Conservation (phyloP, 495 filamentous ascomycete genomes). For the Astrocystis sublimbata region DNA sequence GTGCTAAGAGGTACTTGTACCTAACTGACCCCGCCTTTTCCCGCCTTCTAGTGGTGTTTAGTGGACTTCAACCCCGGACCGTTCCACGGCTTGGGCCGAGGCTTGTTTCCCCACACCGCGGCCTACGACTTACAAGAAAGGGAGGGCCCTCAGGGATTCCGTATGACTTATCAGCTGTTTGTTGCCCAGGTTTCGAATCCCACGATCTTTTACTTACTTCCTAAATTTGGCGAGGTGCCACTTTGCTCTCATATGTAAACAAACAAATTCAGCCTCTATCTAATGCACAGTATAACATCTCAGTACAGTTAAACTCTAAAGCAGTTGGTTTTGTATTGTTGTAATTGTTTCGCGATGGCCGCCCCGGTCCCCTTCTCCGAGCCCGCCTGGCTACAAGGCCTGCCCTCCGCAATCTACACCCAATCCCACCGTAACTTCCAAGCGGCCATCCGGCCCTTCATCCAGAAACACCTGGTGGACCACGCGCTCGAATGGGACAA, state of each 20-base stretch:
- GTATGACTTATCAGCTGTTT: background rate
- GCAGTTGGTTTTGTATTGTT: background rate
- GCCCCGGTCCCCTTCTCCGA: conserved; percentile 65
- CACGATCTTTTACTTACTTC: background rate
- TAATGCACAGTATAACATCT: no score
- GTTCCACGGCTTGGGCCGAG: background rate
- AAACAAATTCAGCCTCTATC: no score
- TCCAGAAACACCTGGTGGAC: conserved; percentile 58
- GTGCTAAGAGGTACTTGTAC: no score
- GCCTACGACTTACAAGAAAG: background rate
- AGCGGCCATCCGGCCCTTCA: conserved; percentile 64
- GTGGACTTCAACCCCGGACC: background rate
- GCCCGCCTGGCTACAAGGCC: conserved; percentile 67
- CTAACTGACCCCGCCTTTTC: conserved; percentile 2
- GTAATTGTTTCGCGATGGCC: background rate
- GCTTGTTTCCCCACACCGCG: background rate
- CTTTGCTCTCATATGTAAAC: background rate
- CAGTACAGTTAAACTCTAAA: background rate
- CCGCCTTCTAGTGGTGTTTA: background rate
- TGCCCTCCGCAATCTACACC: conserved; percentile 71
- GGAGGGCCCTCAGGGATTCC: no score
- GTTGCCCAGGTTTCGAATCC: no score
- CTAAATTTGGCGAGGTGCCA: background rate
- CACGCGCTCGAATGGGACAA: conserved; percentile 69
- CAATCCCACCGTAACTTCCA: conserved; percentile 64